Conservation (phyloP, 805 yeast genomes). For the Barnettozyma populi region DNA sequence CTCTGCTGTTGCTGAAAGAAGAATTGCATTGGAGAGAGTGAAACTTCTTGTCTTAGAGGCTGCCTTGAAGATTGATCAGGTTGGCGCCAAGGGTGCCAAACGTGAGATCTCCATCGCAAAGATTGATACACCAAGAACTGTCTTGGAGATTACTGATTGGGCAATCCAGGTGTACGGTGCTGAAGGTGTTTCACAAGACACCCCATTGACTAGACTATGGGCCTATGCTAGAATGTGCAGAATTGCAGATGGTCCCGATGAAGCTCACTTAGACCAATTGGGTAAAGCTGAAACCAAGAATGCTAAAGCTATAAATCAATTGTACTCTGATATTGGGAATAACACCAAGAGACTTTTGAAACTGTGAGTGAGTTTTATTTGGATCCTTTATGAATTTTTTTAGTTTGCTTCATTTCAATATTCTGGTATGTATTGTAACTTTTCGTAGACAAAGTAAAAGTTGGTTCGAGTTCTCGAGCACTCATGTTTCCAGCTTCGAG, state of each 20-base stretch:
- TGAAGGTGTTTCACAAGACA: slow-evolving; percentile 58
- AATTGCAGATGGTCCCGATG: slow-evolving; percentile 69
- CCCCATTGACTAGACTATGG: slow-evolving; percentile 50
- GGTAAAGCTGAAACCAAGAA: slow-evolving; percentile 42
- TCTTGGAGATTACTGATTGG: slow-evolving; percentile 50
- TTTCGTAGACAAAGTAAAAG: background rate
- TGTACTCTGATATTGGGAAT: slow-evolving; percentile 18
- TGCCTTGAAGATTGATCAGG: slow-evolving; percentile 51
- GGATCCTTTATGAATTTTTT: background rate
- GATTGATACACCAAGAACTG: slow-evolving; percentile 55
- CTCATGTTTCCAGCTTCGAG: too few species aligned
- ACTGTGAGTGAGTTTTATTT: slow-evolving; percentile 7
- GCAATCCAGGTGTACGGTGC: slow-evolving; percentile 62
- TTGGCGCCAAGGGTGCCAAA: slow-evolving; percentile 49
- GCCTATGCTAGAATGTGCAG: slow-evolving; percentile 49
- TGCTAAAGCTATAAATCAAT: slow-evolving; percentile 32
- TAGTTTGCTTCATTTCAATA: background rate
- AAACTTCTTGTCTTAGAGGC: slow-evolving; percentile 52
- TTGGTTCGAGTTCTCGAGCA: too few species aligned
- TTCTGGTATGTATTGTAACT: too few species aligned
- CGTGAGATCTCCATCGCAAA: slow-evolving; percentile 58
- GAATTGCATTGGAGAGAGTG: slow-evolving; percentile 50
- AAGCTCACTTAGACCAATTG: slow-evolving; percentile 54
- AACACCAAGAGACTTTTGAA: slow-evolving; percentile 18
- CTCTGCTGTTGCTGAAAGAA: slow-evolving; percentile 43